Conservation (phyloP, 495 filamentous ascomycete genomes). For the Tuber borchii region DNA sequence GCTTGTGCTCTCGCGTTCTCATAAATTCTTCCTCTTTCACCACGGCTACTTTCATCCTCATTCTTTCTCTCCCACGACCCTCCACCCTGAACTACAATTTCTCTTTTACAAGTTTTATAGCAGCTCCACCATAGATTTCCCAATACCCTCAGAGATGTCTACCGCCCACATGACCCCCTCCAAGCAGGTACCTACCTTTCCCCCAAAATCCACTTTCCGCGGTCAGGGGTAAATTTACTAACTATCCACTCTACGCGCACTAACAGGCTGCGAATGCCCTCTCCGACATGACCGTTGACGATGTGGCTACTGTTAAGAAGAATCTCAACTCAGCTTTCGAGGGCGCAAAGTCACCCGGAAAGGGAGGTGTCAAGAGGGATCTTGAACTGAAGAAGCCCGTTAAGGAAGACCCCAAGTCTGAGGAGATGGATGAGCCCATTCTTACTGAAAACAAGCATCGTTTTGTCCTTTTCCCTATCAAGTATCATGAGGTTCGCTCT, state of each 20-base stretch:
- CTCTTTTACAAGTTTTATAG: neutral
- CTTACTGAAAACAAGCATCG: constrained; percentile 93
- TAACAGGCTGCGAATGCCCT: constrained; percentile 73
- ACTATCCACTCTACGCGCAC: constrained; percentile 45
- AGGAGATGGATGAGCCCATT: constrained; percentile 79
- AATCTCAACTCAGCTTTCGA: constrained; percentile 59
- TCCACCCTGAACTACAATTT: neutral
- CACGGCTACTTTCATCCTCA: neutral
- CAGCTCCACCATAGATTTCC: neutral
- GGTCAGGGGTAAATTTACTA: constrained; percentile 14
- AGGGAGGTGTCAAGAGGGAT: constrained; percentile 48
- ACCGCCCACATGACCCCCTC: constrained; percentile 59
- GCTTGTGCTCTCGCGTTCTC: neutral
- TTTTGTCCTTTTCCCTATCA: constrained; percentile 97
- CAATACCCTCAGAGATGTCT: neutral
- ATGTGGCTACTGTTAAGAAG: constrained; percentile 75
- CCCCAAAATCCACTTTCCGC: constrained; percentile 9
- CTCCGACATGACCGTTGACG: constrained; percentile 79
- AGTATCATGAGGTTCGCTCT: constrained; percentile 92
- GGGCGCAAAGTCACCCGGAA: constrained; percentile 46
- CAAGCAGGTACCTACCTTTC: constrained; percentile 61
- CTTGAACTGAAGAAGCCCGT: constrained; percentile 47
- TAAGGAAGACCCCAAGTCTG: constrained; percentile 58
- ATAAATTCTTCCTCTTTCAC: constrained; percentile 3
- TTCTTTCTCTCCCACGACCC: neutral